Base-by-base conservation (phyloP, 192 early-diverging fungal genomes). In the Coemansia umbellata region DNA sequence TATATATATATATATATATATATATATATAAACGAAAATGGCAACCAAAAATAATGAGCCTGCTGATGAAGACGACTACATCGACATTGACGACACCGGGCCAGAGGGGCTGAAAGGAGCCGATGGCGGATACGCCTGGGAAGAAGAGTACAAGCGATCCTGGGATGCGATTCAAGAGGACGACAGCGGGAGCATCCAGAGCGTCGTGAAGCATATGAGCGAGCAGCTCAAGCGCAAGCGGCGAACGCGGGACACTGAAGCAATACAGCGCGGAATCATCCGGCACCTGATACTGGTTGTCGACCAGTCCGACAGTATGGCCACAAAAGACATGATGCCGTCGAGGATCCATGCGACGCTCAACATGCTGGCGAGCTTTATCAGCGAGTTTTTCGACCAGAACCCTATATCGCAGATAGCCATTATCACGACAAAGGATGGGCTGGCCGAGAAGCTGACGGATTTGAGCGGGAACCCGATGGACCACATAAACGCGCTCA, bases 81-180 rank as follows among this genome's bases (percentile, higher is more conserved):
- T 74, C 23, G 71, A 74, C 44, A 74, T 74, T 21, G 71, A 74
- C 48, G 71, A 74, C 36, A 67, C 71, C 0, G 71, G 56, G 2
- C 60, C 71, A 0, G 64, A 67, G 31, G 71, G 64, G 0, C 53
- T 74, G 31, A 74, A 74, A 49, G 71, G 71, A 1, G 71, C 71
- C 0, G 64, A 67, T 19, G 71, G 71, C 41, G 91, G 89, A 8
- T 93, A 95, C 58, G 68, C 88, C 31, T 98, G 95, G 95, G 92
- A 96, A 69, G 89, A 88, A 61, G 92, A 93, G 55, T 98, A 96
- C 81, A 94, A 95, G 68, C 84, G 94, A 14, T 87, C 84, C 53
- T 98, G 95, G 95, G 95, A 98, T 63, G 86, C 87, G 9, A 80
- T 94, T 26, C 88, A 91, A 55, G 92, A 93, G 49, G 89, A 91